Evolutionary conservation across 2,329 filamentous ascomycete genomes (phyloP), one percentile per base, ranked within the genome.

Genomic region (Cladorrhinum sp.): DNA sequence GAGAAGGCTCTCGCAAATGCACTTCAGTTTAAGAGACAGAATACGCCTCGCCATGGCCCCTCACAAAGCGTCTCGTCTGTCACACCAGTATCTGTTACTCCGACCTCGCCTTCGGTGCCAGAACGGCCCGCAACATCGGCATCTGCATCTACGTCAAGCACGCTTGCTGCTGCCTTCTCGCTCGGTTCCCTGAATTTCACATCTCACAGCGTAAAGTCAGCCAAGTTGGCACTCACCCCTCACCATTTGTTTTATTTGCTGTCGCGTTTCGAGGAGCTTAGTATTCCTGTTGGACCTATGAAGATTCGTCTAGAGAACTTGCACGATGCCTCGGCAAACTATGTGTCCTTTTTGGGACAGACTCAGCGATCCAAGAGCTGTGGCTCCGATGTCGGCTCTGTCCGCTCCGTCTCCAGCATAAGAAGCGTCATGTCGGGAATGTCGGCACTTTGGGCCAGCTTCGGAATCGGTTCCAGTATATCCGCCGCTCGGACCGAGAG

Each of bases 1-100:
- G 95, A 99, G 78, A 96, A 96, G 78, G 93, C 93, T 38, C 85
- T 99, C 65, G 95, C 95, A 73, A 98, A 98, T 79, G 93, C 93
- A 69, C 81, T 97, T 64, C 93, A 97, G 75, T 83, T 96, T 69
- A 88, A 89, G 74, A 86, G 91, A 69, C 88, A 91, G 70, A 83
- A 85, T 64, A 78, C 81, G 45, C 79, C 85, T 64, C 89, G 88
- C 69, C 86, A 93, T 85, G 85, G 83, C 67, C 77, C 85, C 59
- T 87, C 88, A 12, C 85, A 87, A 69, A 88, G 84, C 71, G 81
- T 86, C 55, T 85, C 84, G 62, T 81, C 84, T 25, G 78, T 85
- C 59, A 76, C 81, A 55, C 78, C 73, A 22, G 66, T 67, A 49
- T 63, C 67, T 27, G 71, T 79, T 58, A 36, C 32, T 45, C 80